A percentile compares a stretch with the other conserved stretches of the same genome.
These are phyloP conservation scores for Citrus cavaleriei DNA, from an alignment of 345 rosid genomes.

Conservation along the genomic window DNA sequence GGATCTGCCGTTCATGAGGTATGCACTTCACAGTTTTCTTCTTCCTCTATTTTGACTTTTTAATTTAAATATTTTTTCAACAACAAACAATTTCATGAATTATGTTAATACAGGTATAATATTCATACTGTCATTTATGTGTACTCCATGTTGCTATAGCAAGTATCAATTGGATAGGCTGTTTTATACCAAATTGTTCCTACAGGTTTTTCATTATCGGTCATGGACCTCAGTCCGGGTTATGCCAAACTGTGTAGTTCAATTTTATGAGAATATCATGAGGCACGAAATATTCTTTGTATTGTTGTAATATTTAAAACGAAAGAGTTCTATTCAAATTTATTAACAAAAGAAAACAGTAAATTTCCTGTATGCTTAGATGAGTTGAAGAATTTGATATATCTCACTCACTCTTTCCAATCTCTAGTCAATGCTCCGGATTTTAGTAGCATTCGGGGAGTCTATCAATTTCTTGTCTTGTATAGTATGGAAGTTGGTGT, in stretches of 20 bases:
- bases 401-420: too few species aligned
- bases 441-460: too few species aligned
- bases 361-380: too few species aligned
- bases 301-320: too few species aligned
- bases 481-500: too few species aligned
- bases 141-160: neutral
- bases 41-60: neutral
- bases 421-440: too few species aligned
- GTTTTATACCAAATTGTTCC: constrained; percentile 22
- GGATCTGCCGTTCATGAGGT: constrained; percentile 94
- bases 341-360: too few species aligned
- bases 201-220: constrained; percentile 66
- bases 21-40: constrained; percentile 17
- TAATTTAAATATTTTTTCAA: neutral
- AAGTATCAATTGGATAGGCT: neutral
- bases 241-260: constrained; percentile 32
- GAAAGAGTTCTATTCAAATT: too few species aligned
- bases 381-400: too few species aligned
- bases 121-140: neutral
- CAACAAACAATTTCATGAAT: neutral
- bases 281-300: too few species aligned
- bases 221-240: constrained; percentile 75
- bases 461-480: too few species aligned
- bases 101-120: neutral
- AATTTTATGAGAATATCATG: too few species aligned